Percentiles rank a stretch among this genome's conserved stretches.
Conservation (phyloP, 345 rosid genomes). For the Salix viminalis region DNA sequence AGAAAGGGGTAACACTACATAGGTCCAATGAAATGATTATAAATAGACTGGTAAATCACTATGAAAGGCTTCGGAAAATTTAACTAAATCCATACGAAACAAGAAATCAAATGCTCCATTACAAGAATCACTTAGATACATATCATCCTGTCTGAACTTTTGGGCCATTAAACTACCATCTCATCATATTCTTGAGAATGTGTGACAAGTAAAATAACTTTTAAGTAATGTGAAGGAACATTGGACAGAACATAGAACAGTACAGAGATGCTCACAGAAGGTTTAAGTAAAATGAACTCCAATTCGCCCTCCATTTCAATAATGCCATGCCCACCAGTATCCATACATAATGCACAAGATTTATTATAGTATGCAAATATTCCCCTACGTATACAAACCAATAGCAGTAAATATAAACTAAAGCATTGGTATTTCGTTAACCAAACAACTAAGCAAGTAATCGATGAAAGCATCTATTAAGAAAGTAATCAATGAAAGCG, state of each 20-base stretch:
- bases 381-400: not conserved
- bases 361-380: not conserved
- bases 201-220: not conserved
- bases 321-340: not conserved
- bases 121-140: not conserved
- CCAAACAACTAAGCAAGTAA: not conserved
- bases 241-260: not conserved
- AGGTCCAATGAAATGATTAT: not conserved
- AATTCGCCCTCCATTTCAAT: not conserved
- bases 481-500: not conserved
- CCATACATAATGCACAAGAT: not conserved
- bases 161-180: not conserved
- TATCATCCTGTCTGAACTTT: not conserved
- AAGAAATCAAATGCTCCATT: not conserved
- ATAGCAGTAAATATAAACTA: not conserved
- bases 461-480: not conserved
- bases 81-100: not conserved
- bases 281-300: not conserved
- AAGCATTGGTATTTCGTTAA: not conserved
- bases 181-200: not conserved
- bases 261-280: not conserved
- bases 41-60: slow-evolving; percentile 1
- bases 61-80: not conserved
- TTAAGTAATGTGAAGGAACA: not conserved
- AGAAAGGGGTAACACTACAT: not conserved